Evolutionary conservation across 495 filamentous ascomycete genomes (phyloP), one percentile per base, ranked within the genome.

Genomic region (Xylaria longipes): DNA sequence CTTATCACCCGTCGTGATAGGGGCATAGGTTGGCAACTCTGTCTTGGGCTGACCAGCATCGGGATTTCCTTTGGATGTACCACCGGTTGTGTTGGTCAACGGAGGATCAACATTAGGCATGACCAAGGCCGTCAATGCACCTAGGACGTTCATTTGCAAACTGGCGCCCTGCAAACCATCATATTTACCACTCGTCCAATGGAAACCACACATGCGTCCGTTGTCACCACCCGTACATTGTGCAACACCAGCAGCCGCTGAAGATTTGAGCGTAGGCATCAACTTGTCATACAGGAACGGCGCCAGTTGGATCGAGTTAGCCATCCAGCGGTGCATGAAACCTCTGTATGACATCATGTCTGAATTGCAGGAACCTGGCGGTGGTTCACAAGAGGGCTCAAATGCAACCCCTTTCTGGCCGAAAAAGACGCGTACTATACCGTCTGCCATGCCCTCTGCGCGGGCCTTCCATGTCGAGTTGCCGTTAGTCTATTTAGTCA

Each of bases 321-420:
- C 87, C 77, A 94, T 83, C 89, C 91, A 93, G 2, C 87, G 86
- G 12, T 87, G 78, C 37, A 91, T 82, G 64, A 89, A 90, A 41
- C 90, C 90, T 77, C 92, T 93, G 84, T 92, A 93, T 15, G 89
- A 88, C 48, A 86, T 83, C 78, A 90, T 88, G 73, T 93, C 91
- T 64, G 85, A 75, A 76, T 91, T 87, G 80, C 91, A 92, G 4
- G 76, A 81, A 22, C 71, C 74, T 25, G 57, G 56, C 1, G 68
- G n/a, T 0, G 83, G 73, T 74, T 92, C 90, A 78, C 90, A 92
- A 8, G 86, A 84, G 12, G 84, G 78, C 72, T 92, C 90, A 60
- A 81, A 83, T 61, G 86, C 81, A 22, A 84, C 73, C 20, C 80
- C 74, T 45, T 81, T 78, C 22, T 70, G 27, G n/a, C 82, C 73